A percentile compares a stretch with the other conserved stretches of the same genome.
phyloP scores from a whole-genome alignment of 1,284 basidiomycete genomes.

The Ustilago lituana region DNA sequence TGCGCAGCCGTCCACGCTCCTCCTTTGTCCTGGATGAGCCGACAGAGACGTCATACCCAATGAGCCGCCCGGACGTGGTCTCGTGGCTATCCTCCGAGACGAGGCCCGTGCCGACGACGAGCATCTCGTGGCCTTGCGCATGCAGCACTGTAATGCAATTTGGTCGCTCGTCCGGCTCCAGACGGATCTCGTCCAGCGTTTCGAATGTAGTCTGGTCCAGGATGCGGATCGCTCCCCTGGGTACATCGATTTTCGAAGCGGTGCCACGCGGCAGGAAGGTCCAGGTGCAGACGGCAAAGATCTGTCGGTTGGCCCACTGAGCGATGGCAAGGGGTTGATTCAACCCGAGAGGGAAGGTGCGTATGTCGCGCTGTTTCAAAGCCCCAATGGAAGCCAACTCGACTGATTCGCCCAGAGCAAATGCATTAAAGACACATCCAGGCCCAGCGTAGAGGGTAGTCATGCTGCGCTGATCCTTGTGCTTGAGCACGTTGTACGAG shows the following conservation, averaged over 20 bases:
- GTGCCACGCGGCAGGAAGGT: constrained; percentile 43
- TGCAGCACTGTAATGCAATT: constrained; percentile 48
- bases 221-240: constrained; percentile 32
- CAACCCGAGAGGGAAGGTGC: constrained; percentile 64
- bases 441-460: constrained; percentile 34
- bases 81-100: constrained; percentile 31
- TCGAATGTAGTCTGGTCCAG: constrained; percentile 23
- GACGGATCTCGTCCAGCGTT: constrained; percentile 28
- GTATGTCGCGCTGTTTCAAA: constrained; percentile 62
- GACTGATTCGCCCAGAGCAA: constrained; percentile 46
- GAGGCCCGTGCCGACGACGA: constrained; percentile 61
- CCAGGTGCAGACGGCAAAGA: constrained; percentile 50
- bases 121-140: constrained; percentile 20
- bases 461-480: constrained; percentile 50
- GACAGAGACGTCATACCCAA: constrained; percentile 40
- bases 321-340: constrained; percentile 66
- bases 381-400: constrained; percentile 59
- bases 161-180: constrained; percentile 57
- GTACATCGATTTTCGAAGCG: constrained; percentile 6
- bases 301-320: constrained; percentile 29
- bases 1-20: constrained; percentile 21
- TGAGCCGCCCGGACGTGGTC: constrained; percentile 46
- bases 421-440: constrained; percentile 31
- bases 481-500: constrained; percentile 60
- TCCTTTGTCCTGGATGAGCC: constrained; percentile 32